Conservation (phyloP, 495 filamentous ascomycete genomes). For the Acidomyces sp. region DNA sequence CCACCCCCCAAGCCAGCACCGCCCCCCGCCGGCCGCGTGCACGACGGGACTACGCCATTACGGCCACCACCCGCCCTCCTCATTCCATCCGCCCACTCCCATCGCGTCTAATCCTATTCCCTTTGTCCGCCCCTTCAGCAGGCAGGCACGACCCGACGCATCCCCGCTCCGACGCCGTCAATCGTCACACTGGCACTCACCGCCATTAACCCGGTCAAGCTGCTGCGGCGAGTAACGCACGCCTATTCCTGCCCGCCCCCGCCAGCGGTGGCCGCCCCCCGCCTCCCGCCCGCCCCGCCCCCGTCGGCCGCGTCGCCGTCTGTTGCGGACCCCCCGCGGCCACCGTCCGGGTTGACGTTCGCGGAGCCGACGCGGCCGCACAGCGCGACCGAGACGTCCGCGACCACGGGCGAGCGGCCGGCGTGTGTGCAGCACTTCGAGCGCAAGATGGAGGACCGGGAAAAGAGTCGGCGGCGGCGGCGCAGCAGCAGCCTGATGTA, state of each 20-base stretch:
- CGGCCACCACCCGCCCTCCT: no score
- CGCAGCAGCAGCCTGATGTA: conserved; percentile 94
- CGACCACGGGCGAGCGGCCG: conserved; percentile 2
- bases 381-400: background rate
- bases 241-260: conserved; percentile 11
- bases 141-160: no score
- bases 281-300: background rate
- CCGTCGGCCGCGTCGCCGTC: conserved; percentile 4
- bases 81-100: no score
- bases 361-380: conserved; percentile 9
- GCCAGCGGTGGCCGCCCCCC: background rate
- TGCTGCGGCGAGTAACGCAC: conserved; percentile 10
- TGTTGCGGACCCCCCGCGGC: conserved; percentile 6
- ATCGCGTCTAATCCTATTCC: no score
- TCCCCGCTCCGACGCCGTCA: no score
- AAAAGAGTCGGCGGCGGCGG: conserved; percentile 44
- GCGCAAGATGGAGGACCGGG: conserved; percentile 14
- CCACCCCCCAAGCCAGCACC: no score
- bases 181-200: conserved; percentile 10
- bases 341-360: conserved; percentile 13
- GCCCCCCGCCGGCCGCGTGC: no score
- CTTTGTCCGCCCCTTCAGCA: no score
- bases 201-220: conserved; percentile 4
- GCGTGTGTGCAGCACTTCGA: conserved; percentile 13
- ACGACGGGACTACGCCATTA: no score